These are phyloP conservation scores for Scleromitrula shiraiana DNA, from an alignment of 2,329 filamentous ascomycete species.

Conservation along the genomic window DNA sequence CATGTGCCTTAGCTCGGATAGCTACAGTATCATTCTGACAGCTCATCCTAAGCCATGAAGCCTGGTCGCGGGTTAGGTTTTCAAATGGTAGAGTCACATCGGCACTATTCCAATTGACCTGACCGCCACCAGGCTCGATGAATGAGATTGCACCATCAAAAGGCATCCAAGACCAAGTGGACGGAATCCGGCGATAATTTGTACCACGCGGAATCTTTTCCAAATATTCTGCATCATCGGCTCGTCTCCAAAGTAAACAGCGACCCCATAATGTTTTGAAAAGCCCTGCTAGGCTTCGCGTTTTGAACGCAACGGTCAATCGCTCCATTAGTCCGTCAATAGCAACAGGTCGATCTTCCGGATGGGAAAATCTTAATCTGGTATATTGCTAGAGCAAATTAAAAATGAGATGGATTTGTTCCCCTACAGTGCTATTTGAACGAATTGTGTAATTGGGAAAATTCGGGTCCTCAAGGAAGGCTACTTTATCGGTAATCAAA, in stretches of 20 bases:
- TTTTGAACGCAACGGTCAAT: not conserved
- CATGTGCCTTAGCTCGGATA: not conserved
- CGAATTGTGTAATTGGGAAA: conserved; percentile 17
- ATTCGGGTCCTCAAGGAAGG: conserved; percentile 26
- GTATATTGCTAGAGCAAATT: not conserved
- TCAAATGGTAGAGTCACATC: not conserved
- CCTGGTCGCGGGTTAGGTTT: not conserved
- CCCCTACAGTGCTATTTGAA: not conserved
- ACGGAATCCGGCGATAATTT: not conserved
- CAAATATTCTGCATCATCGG: not conserved
- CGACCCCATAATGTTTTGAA: conserved; percentile 2
- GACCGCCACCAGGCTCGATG: not conserved
- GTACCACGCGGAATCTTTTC: not conserved
- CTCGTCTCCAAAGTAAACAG: conserved; percentile 1
- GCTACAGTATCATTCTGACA: not conserved
- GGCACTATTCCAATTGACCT: not conserved
- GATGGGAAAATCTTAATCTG: not conserved
- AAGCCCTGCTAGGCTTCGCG: not conserved
- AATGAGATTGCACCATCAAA: conserved; percentile 2
- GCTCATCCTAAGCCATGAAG: conserved; percentile 1
- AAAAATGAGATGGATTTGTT: not conserved
- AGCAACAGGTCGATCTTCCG: not conserved
- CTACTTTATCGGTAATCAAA: conserved; percentile 10
- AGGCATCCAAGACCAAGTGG: conserved; percentile 8
- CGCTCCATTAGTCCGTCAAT: conserved; percentile 1